Percentiles rank a stretch among this genome's conserved stretches.
Evolutionary conservation across 345 rosid genomes (phyloP).

Genomic region (Gossypium stocksii): DNA sequence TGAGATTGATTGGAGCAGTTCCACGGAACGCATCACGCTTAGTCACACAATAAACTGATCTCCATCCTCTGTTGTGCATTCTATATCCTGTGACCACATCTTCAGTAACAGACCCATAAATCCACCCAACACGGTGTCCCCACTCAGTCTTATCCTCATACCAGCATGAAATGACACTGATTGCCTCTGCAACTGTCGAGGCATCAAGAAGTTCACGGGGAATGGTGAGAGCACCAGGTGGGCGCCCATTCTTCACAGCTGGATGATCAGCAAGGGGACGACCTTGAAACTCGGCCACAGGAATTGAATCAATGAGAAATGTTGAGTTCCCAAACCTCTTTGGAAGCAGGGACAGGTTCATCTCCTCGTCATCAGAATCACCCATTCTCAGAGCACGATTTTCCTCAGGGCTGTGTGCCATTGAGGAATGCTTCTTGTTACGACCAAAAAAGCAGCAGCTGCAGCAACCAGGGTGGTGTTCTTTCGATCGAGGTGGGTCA

Average conservation of each 20-base stretch:
- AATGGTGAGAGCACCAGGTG: constrained; percentile 88
- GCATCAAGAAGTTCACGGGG: constrained; percentile 95
- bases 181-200: constrained; percentile 92
- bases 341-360: constrained; percentile 63
- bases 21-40: constrained; percentile 96
- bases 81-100: constrained; percentile 97
- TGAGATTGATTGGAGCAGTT: constrained; percentile 93
- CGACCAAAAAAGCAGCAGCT: constrained; percentile 68
- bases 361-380: constrained; percentile 84
- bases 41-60: constrained; percentile 93
- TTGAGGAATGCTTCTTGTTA: constrained; percentile 46
- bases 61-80: constrained; percentile 99
- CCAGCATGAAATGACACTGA: constrained; percentile 97
- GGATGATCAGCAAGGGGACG: constrained; percentile 99
- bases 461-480: constrained; percentile 57
- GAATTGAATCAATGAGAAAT: constrained; percentile 81
- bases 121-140: constrained; percentile 98
- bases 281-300: constrained; percentile 91
- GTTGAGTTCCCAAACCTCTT: constrained; percentile 86
- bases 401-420: constrained; percentile 58
- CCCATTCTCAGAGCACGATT: constrained; percentile 77
- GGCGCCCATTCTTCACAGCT: constrained; percentile 83
- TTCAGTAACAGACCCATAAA: constrained; percentile 98
- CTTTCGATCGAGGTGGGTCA: constrained; percentile 81
- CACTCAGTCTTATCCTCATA: constrained; percentile 98